Evolutionary conservation across 2,329 filamentous ascomycete species (phyloP).

Genomic region (Zymoseptoria crescenta): DNA sequence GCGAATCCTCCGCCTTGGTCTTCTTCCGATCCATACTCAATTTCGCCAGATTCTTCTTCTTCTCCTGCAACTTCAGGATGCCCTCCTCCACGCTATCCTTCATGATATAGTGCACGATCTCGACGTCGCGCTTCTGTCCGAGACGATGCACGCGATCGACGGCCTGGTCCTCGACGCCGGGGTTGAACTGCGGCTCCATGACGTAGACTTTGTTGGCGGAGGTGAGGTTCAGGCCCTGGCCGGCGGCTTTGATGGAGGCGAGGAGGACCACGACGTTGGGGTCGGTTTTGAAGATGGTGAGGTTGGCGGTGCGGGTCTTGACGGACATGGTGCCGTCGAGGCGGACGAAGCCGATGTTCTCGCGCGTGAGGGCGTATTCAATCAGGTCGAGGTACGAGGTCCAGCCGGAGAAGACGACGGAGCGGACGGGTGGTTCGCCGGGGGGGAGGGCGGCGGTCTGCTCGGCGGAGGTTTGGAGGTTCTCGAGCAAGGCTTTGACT

Average conservation of each 20-base stretch:
- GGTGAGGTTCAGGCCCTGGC: slow-evolving; percentile 84
- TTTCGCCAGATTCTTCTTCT: slow-evolving; percentile 86
- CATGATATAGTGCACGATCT: slow-evolving; percentile 88
- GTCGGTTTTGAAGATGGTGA: slow-evolving; percentile 71
- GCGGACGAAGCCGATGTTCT: slow-evolving; percentile 63
- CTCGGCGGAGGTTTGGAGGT: slow-evolving; percentile 57
- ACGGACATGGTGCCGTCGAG: slow-evolving; percentile 87
- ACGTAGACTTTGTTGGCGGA: slow-evolving; percentile 81
- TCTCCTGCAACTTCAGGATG: slow-evolving; percentile 80
- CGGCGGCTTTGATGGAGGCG: slow-evolving; percentile 86
- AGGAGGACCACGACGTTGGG: slow-evolving; percentile 68
- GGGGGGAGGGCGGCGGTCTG: slow-evolving; percentile 54
- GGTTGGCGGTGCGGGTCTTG: slow-evolving; percentile 61
- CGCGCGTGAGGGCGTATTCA: slow-evolving; percentile 64
- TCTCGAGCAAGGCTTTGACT: slow-evolving; percentile 71
- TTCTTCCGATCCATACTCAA: slow-evolving; percentile 63
- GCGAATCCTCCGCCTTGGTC: slow-evolving; percentile 55
- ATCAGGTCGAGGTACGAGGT: slow-evolving; percentile 91
- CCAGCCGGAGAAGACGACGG: slow-evolving; percentile 94
- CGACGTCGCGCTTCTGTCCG: slow-evolving; percentile 80
- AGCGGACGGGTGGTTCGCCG: slow-evolving; percentile 61
- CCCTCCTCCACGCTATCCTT: slow-evolving; percentile 84
- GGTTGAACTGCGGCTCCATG: slow-evolving; percentile 98
- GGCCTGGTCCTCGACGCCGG: slow-evolving; percentile 87
- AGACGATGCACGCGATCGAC: slow-evolving; percentile 87